Conservation (phyloP, 768 basidiomycete species). For the Phanerodontia chrysosporium region DNA sequence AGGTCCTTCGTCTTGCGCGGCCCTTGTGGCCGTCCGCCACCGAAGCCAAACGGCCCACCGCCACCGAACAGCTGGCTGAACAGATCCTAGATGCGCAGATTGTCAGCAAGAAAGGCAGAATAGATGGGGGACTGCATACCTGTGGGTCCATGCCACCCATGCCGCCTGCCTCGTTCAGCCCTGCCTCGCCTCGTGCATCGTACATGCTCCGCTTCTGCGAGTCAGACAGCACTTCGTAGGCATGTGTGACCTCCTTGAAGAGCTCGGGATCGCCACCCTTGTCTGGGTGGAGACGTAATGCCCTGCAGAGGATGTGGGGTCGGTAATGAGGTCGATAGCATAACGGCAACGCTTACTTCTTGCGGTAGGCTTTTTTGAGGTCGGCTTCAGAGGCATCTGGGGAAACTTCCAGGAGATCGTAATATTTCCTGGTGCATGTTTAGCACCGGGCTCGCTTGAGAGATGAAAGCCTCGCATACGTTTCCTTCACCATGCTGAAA, state of each 20-base stretch:
- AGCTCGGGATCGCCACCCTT: constrained; percentile 95
- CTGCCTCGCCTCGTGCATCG: constrained; percentile 91
- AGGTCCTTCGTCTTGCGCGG: constrained; percentile 97
- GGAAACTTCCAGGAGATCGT: constrained; percentile 86
- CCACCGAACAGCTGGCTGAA: constrained; percentile 94
- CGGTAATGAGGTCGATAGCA: neutral
- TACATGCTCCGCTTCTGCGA: constrained; percentile 77
- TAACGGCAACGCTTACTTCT: constrained; percentile 52
- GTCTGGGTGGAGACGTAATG: constrained; percentile 83
- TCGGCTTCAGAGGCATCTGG: constrained; percentile 78
- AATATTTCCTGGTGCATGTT: constrained; percentile 62
- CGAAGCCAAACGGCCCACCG: constrained; percentile 76
- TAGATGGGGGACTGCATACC: constrained; percentile 38
- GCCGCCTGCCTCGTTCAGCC: constrained; percentile 78
- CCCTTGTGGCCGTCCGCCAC: constrained; percentile 58
- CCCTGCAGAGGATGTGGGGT: constrained; percentile 40
- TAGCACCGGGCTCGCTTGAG: constrained; percentile 1
- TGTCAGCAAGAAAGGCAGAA: neutral
- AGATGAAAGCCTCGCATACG: constrained; percentile 34
- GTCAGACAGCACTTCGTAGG: constrained; percentile 95
- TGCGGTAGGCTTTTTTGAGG: constrained; percentile 93
- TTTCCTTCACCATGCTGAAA: constrained; percentile 64
- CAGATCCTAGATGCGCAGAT: constrained; percentile 60
- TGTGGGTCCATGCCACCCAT: constrained; percentile 98
- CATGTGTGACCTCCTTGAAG: constrained; percentile 97